phyloP scores from a whole-genome alignment of 805 yeast genomes.

The Nakazawaea siamensis region DNA sequence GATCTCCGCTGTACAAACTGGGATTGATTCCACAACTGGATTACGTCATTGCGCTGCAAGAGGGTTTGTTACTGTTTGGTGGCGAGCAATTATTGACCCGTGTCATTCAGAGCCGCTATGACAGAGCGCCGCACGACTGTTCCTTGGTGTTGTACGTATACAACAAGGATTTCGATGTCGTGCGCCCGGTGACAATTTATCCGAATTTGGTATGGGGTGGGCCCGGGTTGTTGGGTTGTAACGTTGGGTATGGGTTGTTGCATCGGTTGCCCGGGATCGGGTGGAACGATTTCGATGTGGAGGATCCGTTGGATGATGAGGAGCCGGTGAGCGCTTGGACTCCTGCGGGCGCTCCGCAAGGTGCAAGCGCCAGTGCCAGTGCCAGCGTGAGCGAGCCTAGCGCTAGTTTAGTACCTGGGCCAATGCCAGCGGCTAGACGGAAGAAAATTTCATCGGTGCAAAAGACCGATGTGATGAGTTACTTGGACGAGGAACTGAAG shows the following conservation, averaged over 20 bases:
- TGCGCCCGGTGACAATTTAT: constrained; percentile 79
- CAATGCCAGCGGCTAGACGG: background rate
- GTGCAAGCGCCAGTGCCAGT: background rate
- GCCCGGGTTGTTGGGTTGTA: constrained; percentile 81
- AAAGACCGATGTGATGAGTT: constrained; percentile 24
- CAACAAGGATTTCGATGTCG: constrained; percentile 78
- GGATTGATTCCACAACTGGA: constrained; percentile 83
- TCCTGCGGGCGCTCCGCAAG: background rate
- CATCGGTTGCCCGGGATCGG: constrained; percentile 75
- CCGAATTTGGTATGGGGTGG: constrained; percentile 78
- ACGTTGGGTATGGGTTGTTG: constrained; percentile 86
- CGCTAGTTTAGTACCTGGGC: background rate
- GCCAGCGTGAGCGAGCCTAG: background rate
- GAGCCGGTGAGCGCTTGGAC: constrained; percentile 5
- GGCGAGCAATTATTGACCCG: constrained; percentile 76
- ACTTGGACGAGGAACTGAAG: constrained; percentile 33
- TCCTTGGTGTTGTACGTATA: constrained; percentile 62
- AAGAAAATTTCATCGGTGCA: background rate
- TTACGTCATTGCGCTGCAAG: constrained; percentile 81
- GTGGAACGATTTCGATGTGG: constrained; percentile 33
- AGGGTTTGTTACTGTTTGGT: constrained; percentile 78
- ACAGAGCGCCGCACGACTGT: constrained; percentile 25
- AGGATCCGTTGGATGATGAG: constrained; percentile 12
- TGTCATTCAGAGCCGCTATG: constrained; percentile 49
- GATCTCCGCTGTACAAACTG: constrained; percentile 76